phyloP scores from a whole-genome alignment of 192 early-diverging fungal genomes.

The Funneliformis mosseae region DNA sequence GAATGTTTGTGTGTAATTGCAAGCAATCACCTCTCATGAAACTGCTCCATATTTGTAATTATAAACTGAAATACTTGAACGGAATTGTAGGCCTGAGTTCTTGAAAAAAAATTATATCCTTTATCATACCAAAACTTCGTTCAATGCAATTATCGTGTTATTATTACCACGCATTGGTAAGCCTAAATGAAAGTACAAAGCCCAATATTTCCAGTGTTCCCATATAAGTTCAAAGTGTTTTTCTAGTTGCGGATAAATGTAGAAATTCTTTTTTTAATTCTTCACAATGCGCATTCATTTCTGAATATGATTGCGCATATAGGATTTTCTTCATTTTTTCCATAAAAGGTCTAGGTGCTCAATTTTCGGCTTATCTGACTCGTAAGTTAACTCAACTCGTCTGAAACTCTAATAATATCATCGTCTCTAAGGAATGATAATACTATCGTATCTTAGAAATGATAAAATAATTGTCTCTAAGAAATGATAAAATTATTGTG shows the following conservation, averaged over 20 bases:
- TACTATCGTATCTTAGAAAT: too few relatives aligned
- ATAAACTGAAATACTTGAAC: constrained; percentile 15
- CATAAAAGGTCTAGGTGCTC: too few relatives aligned
- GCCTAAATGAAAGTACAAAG: not conserved
- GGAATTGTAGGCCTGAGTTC: not conserved
- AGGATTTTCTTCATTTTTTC: constrained; percentile 2
- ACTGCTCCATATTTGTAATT: not conserved
- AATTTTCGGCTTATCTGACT: too few relatives aligned
- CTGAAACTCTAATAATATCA: too few relatives aligned
- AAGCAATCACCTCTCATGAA: not conserved
- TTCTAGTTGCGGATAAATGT: not conserved
- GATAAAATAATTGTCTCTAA: too few relatives aligned
- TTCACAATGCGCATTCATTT: not conserved
- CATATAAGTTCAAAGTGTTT: not conserved
- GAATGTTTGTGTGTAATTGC: not conserved
- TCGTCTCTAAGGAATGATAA: too few relatives aligned
- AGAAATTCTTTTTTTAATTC: not conserved
- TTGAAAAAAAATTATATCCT: constrained; percentile 1
- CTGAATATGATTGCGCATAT: not conserved
- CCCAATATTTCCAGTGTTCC: not conserved
- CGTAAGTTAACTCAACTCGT: too few relatives aligned
- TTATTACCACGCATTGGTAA: not conserved
- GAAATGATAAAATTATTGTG: too few relatives aligned
- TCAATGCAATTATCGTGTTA: constrained; percentile 5
- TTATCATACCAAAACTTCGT: not conserved